Percentiles rank a stretch among this genome's conserved stretches.
Conservation (phyloP, 139 green algal species). For the Mesostigma viride region DNA sequence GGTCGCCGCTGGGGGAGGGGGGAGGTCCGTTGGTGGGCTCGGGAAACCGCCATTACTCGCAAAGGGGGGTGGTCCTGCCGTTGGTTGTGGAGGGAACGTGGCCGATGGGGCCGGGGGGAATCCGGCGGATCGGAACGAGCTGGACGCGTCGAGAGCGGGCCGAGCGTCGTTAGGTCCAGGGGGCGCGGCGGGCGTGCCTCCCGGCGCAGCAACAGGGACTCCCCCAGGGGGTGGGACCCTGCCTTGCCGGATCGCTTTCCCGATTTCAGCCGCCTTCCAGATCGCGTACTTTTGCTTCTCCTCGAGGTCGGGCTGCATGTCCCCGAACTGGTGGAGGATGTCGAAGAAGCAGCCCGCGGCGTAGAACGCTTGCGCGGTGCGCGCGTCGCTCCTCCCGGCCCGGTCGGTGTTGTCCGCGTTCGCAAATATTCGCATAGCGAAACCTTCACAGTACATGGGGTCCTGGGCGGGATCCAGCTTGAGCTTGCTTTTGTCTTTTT, state of each 20-base stretch:
- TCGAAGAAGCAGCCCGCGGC: constrained; percentile 78
- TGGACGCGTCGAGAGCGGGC: background rate
- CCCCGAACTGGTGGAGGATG: constrained; percentile 60
- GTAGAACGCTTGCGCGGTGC: constrained; percentile 69
- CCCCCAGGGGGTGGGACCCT: constrained; percentile 38
- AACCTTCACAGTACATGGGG: too few species aligned
- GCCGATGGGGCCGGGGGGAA: background rate
- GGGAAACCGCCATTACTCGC: background rate
- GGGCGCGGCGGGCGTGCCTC: too few species aligned
- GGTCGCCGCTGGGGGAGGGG: background rate
- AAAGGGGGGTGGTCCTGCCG: background rate
- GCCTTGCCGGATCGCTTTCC: constrained; percentile 69
- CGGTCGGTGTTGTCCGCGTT: constrained; percentile 46
- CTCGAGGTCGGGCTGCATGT: constrained; percentile 48
- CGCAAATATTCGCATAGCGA: constrained; percentile 10
- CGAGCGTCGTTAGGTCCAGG: background rate
- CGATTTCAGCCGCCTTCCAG: constrained; percentile 77
- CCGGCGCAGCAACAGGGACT: too few species aligned
- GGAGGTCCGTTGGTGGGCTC: background rate
- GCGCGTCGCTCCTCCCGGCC: constrained; percentile 44
- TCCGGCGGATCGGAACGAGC: background rate
- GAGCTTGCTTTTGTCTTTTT: too few species aligned
- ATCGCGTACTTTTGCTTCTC: constrained; percentile 70
- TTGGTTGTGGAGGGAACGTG: background rate
- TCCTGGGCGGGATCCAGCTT: too few species aligned